Evolutionary conservation across 768 basidiomycete genomes (phyloP).

Genomic region (Lepiota subincarnata): DNA sequence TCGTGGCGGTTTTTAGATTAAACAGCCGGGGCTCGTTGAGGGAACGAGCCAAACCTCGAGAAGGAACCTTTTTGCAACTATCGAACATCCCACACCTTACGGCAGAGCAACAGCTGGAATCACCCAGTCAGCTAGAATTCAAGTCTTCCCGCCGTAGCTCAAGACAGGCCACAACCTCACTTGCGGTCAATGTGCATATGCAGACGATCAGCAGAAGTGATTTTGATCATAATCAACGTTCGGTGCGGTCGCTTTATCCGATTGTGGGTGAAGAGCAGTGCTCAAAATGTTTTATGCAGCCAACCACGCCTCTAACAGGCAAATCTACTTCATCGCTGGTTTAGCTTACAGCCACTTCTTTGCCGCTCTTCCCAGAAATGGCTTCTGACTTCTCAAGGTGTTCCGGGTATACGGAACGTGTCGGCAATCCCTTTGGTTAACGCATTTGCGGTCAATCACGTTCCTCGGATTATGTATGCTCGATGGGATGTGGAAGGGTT

Average conservation of each 20-base stretch:
- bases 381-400: conserved; percentile 4
- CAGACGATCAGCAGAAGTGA: conserved; percentile 30
- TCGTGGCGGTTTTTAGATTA: conserved; percentile 25
- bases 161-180: conserved; percentile 9
- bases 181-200: conserved; percentile 30
- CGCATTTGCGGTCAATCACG: neutral
- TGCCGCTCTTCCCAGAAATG: neutral
- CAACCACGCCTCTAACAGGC: neutral
- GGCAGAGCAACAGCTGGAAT: conserved; percentile 20
- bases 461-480: neutral
- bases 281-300: neutral
- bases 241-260: conserved; percentile 10
- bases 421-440: neutral
- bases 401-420: conserved; percentile 7
- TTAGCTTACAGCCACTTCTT: conserved; percentile 3
- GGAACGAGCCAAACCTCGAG: conserved; percentile 30
- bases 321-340: neutral
- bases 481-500: neutral
- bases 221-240: conserved; percentile 21
- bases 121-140: conserved; percentile 12
- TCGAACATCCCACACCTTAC: conserved; percentile 20
- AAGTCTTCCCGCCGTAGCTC: conserved; percentile 12
- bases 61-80: conserved; percentile 32
- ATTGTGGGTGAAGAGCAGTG: neutral
- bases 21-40: conserved; percentile 46